These are phyloP conservation scores for Acanthamoeba castellanii DNA, from an alignment of 208 protist genomes.

Conservation along the genomic window DNA sequence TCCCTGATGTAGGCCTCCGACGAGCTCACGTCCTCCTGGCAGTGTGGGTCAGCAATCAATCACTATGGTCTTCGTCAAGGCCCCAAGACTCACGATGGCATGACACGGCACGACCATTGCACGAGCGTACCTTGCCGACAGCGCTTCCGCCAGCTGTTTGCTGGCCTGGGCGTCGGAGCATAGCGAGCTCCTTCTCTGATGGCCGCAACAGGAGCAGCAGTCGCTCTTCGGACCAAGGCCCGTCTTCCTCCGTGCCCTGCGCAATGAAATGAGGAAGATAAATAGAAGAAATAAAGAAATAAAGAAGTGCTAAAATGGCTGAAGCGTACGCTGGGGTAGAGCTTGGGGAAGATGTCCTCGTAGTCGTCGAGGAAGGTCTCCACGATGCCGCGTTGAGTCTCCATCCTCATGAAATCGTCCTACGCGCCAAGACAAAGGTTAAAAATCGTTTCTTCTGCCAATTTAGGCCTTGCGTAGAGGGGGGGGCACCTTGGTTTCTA, in stretches of 20 bases:
- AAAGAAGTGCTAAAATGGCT: not conserved
- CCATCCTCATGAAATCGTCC: conserved; percentile 73
- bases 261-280: not conserved
- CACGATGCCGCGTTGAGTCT: conserved; percentile 46
- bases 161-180: not conserved
- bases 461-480: not conserved
- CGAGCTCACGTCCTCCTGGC: not conserved
- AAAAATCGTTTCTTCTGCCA: not conserved
- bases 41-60: too few species aligned
- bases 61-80: too few species aligned
- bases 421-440: not conserved
- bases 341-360: conserved; percentile 67
- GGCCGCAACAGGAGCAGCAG: not conserved
- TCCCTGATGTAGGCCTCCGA: conserved; percentile 14
- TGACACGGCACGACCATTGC: too few species aligned
- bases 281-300: not conserved
- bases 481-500: conserved; percentile 42
- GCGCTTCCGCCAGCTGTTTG: not conserved
- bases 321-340: conserved; percentile 4
- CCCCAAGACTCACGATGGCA: too few species aligned
- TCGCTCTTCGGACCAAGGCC: not conserved
- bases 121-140: not conserved
- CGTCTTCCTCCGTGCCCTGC: conserved; percentile 18
- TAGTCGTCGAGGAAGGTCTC: conserved; percentile 75
- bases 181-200: not conserved